Percentiles rank a stretch among this genome's conserved stretches.
phyloP scores from a whole-genome alignment of 768 basidiomycete genomes.

The Leccinum sublutescens region DNA sequence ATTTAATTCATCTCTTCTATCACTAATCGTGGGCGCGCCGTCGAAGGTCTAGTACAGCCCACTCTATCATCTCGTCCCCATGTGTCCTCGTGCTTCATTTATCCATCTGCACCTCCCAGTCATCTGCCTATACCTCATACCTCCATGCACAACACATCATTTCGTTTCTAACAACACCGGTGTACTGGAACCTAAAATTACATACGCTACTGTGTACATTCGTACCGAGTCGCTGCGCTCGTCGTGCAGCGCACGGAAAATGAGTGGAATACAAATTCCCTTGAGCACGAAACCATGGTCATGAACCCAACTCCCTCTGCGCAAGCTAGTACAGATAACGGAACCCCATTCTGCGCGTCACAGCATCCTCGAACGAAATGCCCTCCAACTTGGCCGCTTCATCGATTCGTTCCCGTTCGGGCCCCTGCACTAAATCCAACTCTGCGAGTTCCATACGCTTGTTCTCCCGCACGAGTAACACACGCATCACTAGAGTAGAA shows the following conservation, averaged over 20 bases:
- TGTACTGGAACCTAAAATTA: background rate
- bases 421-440: background rate
- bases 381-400: background rate
- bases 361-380: background rate
- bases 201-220: background rate
- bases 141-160: background rate
- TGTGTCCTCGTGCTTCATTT: background rate
- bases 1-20: too few species aligned
- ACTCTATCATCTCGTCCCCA: too few species aligned
- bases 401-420: background rate
- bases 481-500: background rate
- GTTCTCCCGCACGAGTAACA: background rate
- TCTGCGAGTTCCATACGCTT: background rate
- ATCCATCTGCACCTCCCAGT: background rate
- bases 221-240: background rate
- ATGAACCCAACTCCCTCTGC: background rate
- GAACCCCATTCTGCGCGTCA: background rate
- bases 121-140: too few species aligned
- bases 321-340: background rate
- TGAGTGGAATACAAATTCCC: background rate
- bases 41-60: too few species aligned
- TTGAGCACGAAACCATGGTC: background rate
- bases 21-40: too few species aligned
- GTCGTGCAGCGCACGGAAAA: background rate
- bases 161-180: background rate